Evolutionary conservation across 2,329 filamentous ascomycete genomes (phyloP).

Genomic region (Dissoconium aciculare): DNA sequence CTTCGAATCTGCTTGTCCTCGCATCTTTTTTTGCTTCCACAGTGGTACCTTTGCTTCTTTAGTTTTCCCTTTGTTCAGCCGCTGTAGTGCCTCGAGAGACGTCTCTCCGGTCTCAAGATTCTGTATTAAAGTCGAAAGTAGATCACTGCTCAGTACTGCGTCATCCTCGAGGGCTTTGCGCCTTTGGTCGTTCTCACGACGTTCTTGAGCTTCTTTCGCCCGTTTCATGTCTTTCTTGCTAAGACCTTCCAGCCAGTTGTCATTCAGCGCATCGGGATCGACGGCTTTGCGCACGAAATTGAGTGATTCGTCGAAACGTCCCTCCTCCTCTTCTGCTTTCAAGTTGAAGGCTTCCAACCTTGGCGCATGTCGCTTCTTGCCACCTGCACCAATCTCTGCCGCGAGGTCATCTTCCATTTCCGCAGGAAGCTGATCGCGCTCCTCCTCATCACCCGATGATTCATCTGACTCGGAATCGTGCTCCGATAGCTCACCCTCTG

Average conservation of each 20-base stretch:
- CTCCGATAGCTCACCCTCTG: constrained; percentile 29
- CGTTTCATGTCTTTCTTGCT: constrained; percentile 87
- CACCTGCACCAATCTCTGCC: constrained; percentile 77
- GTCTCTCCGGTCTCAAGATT: constrained; percentile 70
- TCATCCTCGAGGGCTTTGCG: constrained; percentile 61
- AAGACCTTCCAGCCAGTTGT: constrained; percentile 81
- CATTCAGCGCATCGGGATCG: constrained; percentile 81
- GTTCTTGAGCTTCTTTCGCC: constrained; percentile 75
- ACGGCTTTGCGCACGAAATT: constrained; percentile 82
- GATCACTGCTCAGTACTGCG: constrained; percentile 53
- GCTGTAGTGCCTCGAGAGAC: constrained; percentile 69
- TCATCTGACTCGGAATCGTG: constrained; percentile 14
- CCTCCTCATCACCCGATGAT: constrained; percentile 42
- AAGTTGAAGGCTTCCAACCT: constrained; percentile 96
- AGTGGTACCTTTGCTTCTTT: constrained; percentile 41
- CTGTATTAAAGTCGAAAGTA: constrained; percentile 57
- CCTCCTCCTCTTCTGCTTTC: constrained; percentile 76
- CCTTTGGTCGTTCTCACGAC: constrained; percentile 61
- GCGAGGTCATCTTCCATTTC: constrained; percentile 57
- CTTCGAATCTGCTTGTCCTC: constrained; percentile 52
- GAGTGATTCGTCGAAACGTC: constrained; percentile 75
- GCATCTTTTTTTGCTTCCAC: constrained; percentile 43
- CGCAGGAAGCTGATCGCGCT: constrained; percentile 44
- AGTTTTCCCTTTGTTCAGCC: constrained; percentile 47
- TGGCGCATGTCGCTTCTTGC: constrained; percentile 82